These are phyloP conservation scores for Dryas alaskensis DNA, from an alignment of 306 rosid species.

Conservation along the genomic window DNA sequence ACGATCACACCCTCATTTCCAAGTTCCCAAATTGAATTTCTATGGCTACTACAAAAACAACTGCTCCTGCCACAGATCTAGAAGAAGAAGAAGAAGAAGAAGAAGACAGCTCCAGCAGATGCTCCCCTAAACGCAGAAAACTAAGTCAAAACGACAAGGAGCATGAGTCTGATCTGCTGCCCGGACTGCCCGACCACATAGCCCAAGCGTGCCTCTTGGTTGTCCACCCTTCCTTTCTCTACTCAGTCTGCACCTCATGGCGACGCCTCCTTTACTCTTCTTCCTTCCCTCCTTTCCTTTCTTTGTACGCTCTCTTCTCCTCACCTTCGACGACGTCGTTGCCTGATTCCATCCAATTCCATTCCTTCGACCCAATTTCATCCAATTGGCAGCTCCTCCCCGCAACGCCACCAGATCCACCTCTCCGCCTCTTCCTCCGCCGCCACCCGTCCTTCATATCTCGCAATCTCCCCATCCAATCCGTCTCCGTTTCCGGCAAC, in stretches of 20 bases:
- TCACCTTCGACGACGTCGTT: not conserved
- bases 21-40: too few relatives aligned
- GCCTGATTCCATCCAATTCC: conserved; percentile 34
- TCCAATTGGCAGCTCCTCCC: conserved; percentile 52
- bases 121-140: not conserved
- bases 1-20: too few relatives aligned
- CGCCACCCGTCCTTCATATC: conserved; percentile 86
- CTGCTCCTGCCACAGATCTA: too few relatives aligned
- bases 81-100: too few relatives aligned
- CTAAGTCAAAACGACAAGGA: conserved; percentile 21
- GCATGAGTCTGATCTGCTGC: conserved; percentile 35
- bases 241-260: conserved; percentile 63
- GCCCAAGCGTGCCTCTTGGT: conserved; percentile 59
- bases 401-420: conserved; percentile 40
- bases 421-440: conserved; percentile 48
- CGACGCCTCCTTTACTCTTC: conserved; percentile 65
- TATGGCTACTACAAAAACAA: too few relatives aligned
- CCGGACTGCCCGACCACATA: conserved; percentile 75
- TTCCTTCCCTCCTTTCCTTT: conserved; percentile 68
- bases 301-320: conserved; percentile 55
- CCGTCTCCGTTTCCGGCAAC: conserved; percentile 46
- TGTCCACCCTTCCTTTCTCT: conserved; percentile 45
- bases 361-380: conserved; percentile 62
- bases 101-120: too few relatives aligned
- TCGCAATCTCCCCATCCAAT: conserved; percentile 65